Evolutionary conservation across 2,329 filamentous ascomycete genomes (phyloP).

Genomic region (Cordyceps pruinosa): DNA sequence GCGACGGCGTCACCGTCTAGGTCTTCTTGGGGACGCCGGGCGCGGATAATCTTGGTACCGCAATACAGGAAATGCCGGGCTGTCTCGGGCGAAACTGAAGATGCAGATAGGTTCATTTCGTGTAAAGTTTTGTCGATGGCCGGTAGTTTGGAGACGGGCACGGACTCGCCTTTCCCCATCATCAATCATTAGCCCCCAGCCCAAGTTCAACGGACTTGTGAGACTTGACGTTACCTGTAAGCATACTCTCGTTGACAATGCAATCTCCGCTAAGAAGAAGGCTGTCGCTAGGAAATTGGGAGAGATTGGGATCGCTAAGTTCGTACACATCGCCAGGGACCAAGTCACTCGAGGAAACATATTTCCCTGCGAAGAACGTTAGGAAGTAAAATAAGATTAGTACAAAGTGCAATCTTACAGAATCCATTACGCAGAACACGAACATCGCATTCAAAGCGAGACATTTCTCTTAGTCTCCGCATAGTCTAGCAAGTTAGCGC

Average conservation of each 20-base stretch:
- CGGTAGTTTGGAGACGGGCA: conserved; percentile 89
- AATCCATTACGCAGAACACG: conserved; percentile 91
- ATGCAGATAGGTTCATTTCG: conserved; percentile 68
- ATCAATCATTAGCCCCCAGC: no score
- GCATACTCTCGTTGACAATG: conserved; percentile 98
- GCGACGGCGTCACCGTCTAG: conserved; percentile 83
- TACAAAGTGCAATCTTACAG: conserved; percentile 48
- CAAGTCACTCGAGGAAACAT: conserved; percentile 77
- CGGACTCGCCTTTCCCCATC: conserved; percentile 63
- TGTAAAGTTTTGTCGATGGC: conserved; percentile 74
- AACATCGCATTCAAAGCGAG: conserved; percentile 90
- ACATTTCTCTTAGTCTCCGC: conserved; percentile 83
- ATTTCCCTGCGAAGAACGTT: conserved; percentile 52
- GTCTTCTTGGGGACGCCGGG: conserved; percentile 78
- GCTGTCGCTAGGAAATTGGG: conserved; percentile 87
- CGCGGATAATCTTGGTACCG: conserved; percentile 91
- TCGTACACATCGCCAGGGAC: conserved; percentile 97
- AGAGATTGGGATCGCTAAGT: conserved; percentile 84
- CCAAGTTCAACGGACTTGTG: conserved; percentile 9
- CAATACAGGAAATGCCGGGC: conserved; percentile 89
- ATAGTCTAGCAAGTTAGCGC: conserved; percentile 55
- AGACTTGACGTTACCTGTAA: conserved; percentile 55
- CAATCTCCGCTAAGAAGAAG: conserved; percentile 87
- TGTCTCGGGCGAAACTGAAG: conserved; percentile 74
- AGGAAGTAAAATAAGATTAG: neutral